Base-by-base conservation (phyloP, 148 eudicot species). In the Persicaria tinctoria region DNA sequence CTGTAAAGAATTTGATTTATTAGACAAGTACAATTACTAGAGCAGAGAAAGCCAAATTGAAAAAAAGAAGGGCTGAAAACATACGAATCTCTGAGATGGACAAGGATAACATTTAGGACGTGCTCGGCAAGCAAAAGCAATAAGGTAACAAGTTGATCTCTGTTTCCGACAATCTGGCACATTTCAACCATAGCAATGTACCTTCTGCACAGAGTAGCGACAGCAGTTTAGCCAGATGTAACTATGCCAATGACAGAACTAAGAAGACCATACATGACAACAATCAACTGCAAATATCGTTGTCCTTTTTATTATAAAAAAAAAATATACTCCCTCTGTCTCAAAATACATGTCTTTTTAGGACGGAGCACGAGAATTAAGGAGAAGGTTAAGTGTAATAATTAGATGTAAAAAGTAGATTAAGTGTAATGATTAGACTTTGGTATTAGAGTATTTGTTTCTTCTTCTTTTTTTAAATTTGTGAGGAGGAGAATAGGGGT, bases 161-260 rank as follows among this genome's bases (percentile, higher is more conserved):
- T 85, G 79, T 88, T 83, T 50, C 93, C 96, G 48, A 90, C 91
- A 79, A 95, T 82, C 83, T 84, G 92, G 79, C 97, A 92, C 96
- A 95, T 92, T 79, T 84, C 88, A 82, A 90, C 86, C 97, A 95
- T 92, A 45, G 97, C 99, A 74, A 89, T 83, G 73, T 90, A 92
- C 75, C 97, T 82, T 86, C 97, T 95, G 86, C 62, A 75, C 53
- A 70, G 44, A 66, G 46, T 56, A 10, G 49, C 73, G 47, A 75
- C 71, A 41, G 17, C 17, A 0, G 45, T 64, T 32, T 4, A 13
- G 17, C 70, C 10, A 63, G 12, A n/a, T 13, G 45, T 10, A 48
- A 20, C 5, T 6, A 45, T 49, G 57, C 63, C 23, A 73, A 51
- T 44, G 3, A 53, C 38, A 71, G 9, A 66, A 57, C 14, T 7